Base-by-base conservation (phyloP, 331 rosid genomes). In the Acacia pycnantha region DNA sequence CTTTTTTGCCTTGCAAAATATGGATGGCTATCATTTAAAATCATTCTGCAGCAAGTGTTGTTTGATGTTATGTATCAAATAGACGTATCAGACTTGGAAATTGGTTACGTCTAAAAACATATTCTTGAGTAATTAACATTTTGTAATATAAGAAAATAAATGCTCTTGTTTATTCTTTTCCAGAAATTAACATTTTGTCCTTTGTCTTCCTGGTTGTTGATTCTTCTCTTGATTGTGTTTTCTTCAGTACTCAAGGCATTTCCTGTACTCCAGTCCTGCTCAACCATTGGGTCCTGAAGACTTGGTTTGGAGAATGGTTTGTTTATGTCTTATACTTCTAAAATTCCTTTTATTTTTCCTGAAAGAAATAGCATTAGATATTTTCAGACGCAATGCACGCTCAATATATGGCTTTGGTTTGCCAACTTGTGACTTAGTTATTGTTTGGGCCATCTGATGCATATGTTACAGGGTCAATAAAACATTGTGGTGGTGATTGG, bases 221-320 rank as follows among this genome's bases (percentile, higher is more conserved):
- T 61, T 70, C 8, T 61, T 70, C 9, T 67, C 66, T 56, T 59
- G 16, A 48, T 26, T 24, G 66, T 10, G 56, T 85, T 29, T 70
- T 76, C 78, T 84, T 65, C 91, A 95, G 99, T 90, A 88, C 81
- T 89, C 98, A 0, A 92, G 93, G 83, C 98, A 95, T 86, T 93
- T 95, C 85, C 76, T 95, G 73, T 95, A 87, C 81, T 92, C 98
- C 58, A 89, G 85, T 85, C 99, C 99, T 37, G 97, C 99, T 81
- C 97, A 88, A 87, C 94, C 94, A 2, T 79, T 95, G 92, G 99
- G 99, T 83, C 94, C 98, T 21, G 99, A 93, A 92, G 98, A 95
- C 87, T 86, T 95, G 89, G 94, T 81, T 77, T 95, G 99, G 99
- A 92, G 89, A 92, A 93, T 95, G 99, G 99, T 95, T 85, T 51